Evolutionary conservation across 1,139 yeast species (phyloP).

Genomic region (Suhomyces yuchorum): DNA sequence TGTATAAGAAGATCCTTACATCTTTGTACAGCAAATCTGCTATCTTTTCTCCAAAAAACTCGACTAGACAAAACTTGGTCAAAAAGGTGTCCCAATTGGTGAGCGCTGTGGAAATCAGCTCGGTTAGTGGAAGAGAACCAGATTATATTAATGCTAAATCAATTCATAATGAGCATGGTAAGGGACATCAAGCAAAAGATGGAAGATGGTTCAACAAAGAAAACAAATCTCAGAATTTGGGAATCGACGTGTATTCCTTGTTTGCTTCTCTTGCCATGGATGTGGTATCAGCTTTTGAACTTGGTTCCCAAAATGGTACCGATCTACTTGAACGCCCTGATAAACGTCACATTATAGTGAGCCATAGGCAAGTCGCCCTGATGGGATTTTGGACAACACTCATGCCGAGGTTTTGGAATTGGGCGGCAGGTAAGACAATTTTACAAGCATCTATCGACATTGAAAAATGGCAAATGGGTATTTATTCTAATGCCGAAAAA

Average conservation of each 20-base stretch:
- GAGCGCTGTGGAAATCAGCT: conserved; percentile 28
- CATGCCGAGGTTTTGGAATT: conserved; percentile 56
- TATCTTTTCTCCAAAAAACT: conserved; percentile 33
- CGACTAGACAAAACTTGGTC: conserved; percentile 28
- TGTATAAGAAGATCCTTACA: conserved; percentile 50
- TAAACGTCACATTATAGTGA: conserved; percentile 45
- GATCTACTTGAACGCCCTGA: conserved; percentile 39
- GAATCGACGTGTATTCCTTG: conserved; percentile 59
- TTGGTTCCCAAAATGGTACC: conserved; percentile 54
- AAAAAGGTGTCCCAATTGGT: conserved; percentile 32
- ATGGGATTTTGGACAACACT: conserved; percentile 72
- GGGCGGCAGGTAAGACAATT: conserved; percentile 48
- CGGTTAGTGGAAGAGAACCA: conserved; percentile 38
- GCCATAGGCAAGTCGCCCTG: conserved; percentile 59
- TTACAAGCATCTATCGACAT: conserved; percentile 41
- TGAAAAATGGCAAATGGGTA: conserved; percentile 52
- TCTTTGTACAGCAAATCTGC: conserved; percentile 54
- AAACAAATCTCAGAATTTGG: conserved; percentile 27
- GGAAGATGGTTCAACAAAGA: conserved; percentile 34
- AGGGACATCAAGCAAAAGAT: conserved; percentile 26
- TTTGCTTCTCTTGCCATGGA: conserved; percentile 77
- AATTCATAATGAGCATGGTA: conserved; percentile 37
- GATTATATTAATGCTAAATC: conserved; percentile 38
- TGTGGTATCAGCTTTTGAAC: conserved; percentile 61
- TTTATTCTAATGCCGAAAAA: conserved; percentile 42